Percentiles rank a stretch among this genome's conserved stretches.
Conservation (phyloP, 805 yeast genomes). For the Lachancea mirantina region DNA sequence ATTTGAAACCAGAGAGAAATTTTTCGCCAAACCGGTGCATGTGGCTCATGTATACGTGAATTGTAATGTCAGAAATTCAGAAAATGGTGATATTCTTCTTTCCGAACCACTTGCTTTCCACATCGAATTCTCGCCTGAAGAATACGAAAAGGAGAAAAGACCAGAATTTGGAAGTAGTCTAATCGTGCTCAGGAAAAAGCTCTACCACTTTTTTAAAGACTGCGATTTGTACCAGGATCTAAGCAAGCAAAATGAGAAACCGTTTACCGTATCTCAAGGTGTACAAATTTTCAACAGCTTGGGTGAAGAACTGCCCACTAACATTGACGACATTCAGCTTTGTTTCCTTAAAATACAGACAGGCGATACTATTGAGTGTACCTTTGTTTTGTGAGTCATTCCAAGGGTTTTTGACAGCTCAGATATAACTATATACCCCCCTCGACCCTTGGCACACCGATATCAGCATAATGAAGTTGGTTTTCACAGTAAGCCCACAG, state of each 20-base stretch:
- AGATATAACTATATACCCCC: constrained; percentile 6
- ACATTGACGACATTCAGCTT: constrained; percentile 40
- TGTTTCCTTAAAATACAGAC: constrained; percentile 49
- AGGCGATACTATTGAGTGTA: constrained; percentile 40
- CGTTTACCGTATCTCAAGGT: constrained; percentile 28
- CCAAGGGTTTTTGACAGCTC: background rate
- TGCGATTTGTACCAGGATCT: constrained; percentile 29
- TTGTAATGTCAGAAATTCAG: constrained; percentile 34
- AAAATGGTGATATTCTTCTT: constrained; percentile 16
- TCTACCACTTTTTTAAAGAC: constrained; percentile 49
- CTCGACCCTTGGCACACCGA: constrained; percentile 33
- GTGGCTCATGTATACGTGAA: constrained; percentile 66
- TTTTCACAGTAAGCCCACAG: constrained; percentile 63
- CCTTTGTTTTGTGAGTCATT: constrained; percentile 19
- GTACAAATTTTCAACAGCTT: constrained; percentile 33
- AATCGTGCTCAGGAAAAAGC: constrained; percentile 49
- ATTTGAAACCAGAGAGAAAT: constrained; percentile 48
- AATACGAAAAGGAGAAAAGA: constrained; percentile 50
- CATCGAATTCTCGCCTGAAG: constrained; percentile 77
- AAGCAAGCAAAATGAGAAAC: constrained; percentile 4
- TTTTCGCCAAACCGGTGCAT: constrained; percentile 67
- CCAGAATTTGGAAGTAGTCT: constrained; percentile 68
- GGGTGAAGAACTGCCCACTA: constrained; percentile 22
- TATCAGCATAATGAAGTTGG: constrained; percentile 34
- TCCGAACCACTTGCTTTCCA: constrained; percentile 47